A percentile compares a stretch with the other conserved stretches of the same genome.
Conservation (phyloP, 2,329 filamentous ascomycete species). For the Xylariaceae sp. region DNA sequence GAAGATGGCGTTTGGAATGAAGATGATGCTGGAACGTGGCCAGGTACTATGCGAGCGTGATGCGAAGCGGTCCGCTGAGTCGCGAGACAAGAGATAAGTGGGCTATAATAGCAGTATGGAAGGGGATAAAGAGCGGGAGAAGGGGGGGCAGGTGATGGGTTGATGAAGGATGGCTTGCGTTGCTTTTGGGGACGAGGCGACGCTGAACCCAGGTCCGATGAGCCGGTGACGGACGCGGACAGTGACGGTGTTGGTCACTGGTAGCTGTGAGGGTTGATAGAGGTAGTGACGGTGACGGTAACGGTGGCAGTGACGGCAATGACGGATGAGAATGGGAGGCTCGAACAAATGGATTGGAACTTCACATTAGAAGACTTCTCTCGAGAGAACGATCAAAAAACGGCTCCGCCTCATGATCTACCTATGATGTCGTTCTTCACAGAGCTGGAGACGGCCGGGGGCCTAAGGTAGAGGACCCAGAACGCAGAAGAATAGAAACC, state of each 20-base stretch:
- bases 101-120: conserved; percentile 5
- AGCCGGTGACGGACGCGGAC: too few relatives aligned
- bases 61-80: conserved; percentile 13
- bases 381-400: conserved; percentile 3
- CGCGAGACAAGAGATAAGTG: conserved; percentile 7
- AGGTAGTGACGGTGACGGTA: background rate
- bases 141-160: background rate
- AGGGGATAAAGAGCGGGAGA: conserved; percentile 1
- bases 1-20: conserved; percentile 3
- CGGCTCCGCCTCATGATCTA: conserved; percentile 18
- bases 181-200: background rate
- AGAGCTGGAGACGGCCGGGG: conserved; percentile 1
- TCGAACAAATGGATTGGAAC: too few relatives aligned
- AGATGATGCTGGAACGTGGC: background rate
- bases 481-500: too few relatives aligned
- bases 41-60: conserved; percentile 3
- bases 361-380: too few relatives aligned
- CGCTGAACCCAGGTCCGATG: too few relatives aligned
- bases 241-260: too few relatives aligned
- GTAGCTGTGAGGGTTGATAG: too few relatives aligned
- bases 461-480: too few relatives aligned
- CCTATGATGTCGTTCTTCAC: conserved; percentile 24
- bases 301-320: background rate
- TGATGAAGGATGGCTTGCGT: background rate
- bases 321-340: background rate